These are phyloP conservation scores for Petasospora fabianii DNA, from an alignment of 1,139 yeast genomes.

Conservation along the genomic window DNA sequence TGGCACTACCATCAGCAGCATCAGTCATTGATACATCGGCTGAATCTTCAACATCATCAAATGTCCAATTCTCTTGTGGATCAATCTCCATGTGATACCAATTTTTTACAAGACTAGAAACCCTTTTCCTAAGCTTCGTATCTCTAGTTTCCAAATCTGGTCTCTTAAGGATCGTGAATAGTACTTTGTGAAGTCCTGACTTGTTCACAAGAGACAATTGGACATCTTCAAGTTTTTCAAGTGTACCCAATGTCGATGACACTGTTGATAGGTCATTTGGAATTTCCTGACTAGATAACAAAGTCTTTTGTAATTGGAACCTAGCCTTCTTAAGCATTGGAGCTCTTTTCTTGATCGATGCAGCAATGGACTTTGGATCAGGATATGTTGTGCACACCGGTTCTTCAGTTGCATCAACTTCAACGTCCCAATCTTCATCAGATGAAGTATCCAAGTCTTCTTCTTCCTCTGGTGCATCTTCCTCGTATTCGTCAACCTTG, in stretches of 20 bases:
- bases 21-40: constrained; percentile 11
- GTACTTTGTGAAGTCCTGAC: constrained; percentile 29
- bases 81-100: constrained; percentile 20
- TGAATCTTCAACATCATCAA: constrained; percentile 23
- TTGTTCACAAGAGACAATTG: constrained; percentile 25
- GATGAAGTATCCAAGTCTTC: constrained; percentile 20
- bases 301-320: constrained; percentile 12
- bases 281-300: constrained; percentile 14
- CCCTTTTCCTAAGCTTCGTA: constrained; percentile 15
- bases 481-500: neutral
- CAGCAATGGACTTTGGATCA: constrained; percentile 14
- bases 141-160: constrained; percentile 28
- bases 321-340: constrained; percentile 20
- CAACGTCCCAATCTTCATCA: constrained; percentile 27
- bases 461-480: constrained; percentile 3
- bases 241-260: neutral
- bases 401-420: constrained; percentile 15
- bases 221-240: constrained; percentile 12
- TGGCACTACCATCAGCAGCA: neutral
- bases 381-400: constrained; percentile 21
- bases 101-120: constrained; percentile 24
- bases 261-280: constrained; percentile 5
- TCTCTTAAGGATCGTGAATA: constrained; percentile 31
- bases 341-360: constrained; percentile 17
- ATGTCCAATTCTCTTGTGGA: constrained; percentile 23